A percentile compares a stretch with the other conserved stretches of the same genome.
Evolutionary conservation across 1,139 yeast species (phyloP).

Genomic region (Taphrina communis): DNA sequence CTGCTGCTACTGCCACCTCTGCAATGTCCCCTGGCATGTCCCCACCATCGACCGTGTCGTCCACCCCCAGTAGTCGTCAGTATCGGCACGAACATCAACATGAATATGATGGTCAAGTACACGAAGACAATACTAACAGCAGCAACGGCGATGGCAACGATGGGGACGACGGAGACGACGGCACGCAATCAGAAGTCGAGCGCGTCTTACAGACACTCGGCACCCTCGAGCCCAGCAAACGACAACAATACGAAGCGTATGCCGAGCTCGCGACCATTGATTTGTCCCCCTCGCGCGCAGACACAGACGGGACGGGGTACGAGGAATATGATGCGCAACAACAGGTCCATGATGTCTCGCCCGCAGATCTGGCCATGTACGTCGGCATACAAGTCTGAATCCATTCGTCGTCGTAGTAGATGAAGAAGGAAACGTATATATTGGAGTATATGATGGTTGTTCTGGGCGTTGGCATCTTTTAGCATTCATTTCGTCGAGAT

Average conservation of each 20-base stretch:
- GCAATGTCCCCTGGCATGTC: not conserved
- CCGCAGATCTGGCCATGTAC: conserved; percentile 7
- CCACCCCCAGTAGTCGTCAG: too few relatives aligned
- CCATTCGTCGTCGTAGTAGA: not conserved
- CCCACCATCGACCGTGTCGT: too few relatives aligned
- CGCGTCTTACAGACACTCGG: not conserved
- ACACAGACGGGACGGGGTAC: too few relatives aligned
- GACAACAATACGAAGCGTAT: conserved; percentile 13
- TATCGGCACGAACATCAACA: not conserved
- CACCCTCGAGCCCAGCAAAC: not conserved
- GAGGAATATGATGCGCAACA: too few relatives aligned
- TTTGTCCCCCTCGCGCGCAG: not conserved
- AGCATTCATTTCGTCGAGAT: too few relatives aligned
- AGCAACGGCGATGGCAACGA: too few relatives aligned
- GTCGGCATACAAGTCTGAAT: not conserved
- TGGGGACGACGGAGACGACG: too few relatives aligned
- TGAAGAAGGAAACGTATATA: too few relatives aligned
- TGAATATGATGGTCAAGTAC: not conserved
- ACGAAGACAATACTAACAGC: not conserved
- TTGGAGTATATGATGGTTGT: too few relatives aligned
- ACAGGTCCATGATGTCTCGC: not conserved
- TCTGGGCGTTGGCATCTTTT: too few relatives aligned
- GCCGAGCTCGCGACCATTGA: not conserved
- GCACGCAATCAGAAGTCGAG: not conserved
- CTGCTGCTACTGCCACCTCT: not conserved